phyloP scores from a whole-genome alignment of 2,329 filamentous ascomycete species.

The Aspergillus sp. region DNA sequence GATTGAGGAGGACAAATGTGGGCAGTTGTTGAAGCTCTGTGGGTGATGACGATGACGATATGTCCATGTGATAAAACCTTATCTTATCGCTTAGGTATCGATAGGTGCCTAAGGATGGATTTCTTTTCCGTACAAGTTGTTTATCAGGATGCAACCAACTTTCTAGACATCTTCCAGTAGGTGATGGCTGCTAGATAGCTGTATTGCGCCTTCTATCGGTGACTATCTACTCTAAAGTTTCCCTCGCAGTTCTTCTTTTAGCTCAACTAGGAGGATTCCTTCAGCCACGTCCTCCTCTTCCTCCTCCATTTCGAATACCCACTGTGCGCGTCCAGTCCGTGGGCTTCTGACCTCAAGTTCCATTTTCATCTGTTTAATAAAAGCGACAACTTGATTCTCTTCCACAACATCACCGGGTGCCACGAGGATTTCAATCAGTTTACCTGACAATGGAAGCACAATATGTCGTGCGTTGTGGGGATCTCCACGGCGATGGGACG shows the following conservation, averaged over 20 bases:
- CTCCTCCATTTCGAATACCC: slow-evolving; percentile 55
- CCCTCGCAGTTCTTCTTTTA: slow-evolving; percentile 40
- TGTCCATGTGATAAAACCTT: neutral
- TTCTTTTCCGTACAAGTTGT: neutral
- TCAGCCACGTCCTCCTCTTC: slow-evolving; percentile 54
- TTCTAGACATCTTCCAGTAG: neutral
- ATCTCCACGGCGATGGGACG: slow-evolving; percentile 52
- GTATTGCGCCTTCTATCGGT: neutral
- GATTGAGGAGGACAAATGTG: neutral
- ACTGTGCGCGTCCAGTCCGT: slow-evolving; percentile 49
- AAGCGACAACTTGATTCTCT: slow-evolving; percentile 55
- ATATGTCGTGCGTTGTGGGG: slow-evolving; percentile 53
- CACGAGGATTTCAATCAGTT: slow-evolving; percentile 59
- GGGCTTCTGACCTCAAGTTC: slow-evolving; percentile 61
- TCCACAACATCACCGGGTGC: slow-evolving; percentile 51
- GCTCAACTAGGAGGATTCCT: slow-evolving; percentile 53
- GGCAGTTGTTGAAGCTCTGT: neutral
- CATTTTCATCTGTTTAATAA: slow-evolving; percentile 70
- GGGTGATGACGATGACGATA: neutral
- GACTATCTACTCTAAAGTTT: slow-evolving; percentile 25
- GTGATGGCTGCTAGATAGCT: neutral
- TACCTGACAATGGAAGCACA: slow-evolving; percentile 58
- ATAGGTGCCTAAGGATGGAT: neutral
- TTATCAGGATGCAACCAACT: neutral
- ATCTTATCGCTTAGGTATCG: neutral